Conservation (phyloP, 148 eudicot genomes). For the Drosera capensis region DNA sequence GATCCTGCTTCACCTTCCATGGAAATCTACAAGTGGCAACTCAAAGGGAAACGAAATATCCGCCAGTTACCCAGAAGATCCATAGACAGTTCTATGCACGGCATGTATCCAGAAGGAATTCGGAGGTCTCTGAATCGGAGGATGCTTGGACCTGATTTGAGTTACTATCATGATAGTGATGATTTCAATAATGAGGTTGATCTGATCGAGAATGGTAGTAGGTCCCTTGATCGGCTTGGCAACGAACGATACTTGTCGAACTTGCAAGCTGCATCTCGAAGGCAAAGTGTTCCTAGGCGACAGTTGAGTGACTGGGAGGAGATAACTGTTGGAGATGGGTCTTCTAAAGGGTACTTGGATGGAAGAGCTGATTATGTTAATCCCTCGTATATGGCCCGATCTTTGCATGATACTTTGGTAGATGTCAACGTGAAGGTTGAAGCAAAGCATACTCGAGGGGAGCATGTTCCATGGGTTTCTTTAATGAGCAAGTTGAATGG, state of each 20-base stretch:
- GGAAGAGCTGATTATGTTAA: conserved; percentile 31
- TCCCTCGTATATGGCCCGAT: conserved; percentile 25
- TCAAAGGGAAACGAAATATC: conserved; percentile 74
- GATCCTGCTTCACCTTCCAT: conserved; percentile 21
- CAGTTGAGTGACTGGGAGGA: conserved; percentile 38
- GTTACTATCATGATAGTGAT: conserved; percentile 26
- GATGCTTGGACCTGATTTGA: conserved; percentile 14
- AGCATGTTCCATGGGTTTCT: conserved; percentile 88
- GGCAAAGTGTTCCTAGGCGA: conserved; percentile 14
- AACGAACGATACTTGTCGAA: conserved; percentile 17
- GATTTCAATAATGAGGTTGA: conserved; percentile 28
- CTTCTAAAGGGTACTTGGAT: conserved; percentile 43
- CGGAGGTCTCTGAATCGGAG: conserved; percentile 17
- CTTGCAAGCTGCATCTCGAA: conserved; percentile 23
- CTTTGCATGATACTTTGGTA: conserved; percentile 41
- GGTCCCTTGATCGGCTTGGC: conserved; percentile 22
- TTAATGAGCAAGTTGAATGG: conserved; percentile 85
- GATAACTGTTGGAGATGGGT: conserved; percentile 40
- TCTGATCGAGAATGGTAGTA: conserved; percentile 24
- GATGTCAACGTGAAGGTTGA: conserved; percentile 83
- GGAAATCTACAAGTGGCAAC: conserved; percentile 71
- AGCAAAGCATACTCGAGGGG: conserved; percentile 55
- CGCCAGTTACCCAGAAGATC: conserved; percentile 43
- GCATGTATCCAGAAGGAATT: conserved; percentile 19
- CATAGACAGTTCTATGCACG: conserved; percentile 17